Conservation (phyloP, 2,329 filamentous ascomycete genomes). For the Pseudocercospora pini-densiflorae region DNA sequence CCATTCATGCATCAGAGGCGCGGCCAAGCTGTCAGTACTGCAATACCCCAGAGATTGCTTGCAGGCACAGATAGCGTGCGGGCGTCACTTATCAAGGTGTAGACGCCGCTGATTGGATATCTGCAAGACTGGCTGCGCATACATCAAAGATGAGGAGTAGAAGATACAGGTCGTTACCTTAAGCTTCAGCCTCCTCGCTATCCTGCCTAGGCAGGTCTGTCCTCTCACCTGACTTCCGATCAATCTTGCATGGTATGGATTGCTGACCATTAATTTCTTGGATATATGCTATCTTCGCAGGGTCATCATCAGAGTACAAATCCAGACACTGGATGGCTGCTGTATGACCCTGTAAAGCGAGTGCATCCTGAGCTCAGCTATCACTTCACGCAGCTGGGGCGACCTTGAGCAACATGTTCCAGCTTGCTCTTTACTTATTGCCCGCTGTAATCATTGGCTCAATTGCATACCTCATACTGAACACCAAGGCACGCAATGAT, state of each 20-base stretch:
- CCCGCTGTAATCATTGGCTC: constrained; percentile 14
- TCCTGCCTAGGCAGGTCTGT: background rate
- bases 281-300: background rate
- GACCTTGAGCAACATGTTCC: background rate
- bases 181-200: background rate
- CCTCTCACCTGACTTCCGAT: background rate
- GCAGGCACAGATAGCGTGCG: background rate
- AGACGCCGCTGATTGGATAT: background rate
- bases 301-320: background rate
- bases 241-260: no score
- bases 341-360: background rate
- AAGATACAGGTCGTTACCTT: background rate
- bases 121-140: background rate
- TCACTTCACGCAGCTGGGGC: background rate
- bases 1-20: background rate
- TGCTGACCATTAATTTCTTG: background rate
- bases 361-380: background rate
- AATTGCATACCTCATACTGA: constrained; percentile 34
- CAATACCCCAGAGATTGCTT: background rate
- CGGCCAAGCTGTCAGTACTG: background rate
- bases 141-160: background rate
- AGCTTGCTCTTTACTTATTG: background rate
- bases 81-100: constrained; percentile 4
- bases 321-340: background rate
- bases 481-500: constrained; percentile 45